Conservation (phyloP, 768 basidiomycete genomes). For the Tubosaeta sp. region DNA sequence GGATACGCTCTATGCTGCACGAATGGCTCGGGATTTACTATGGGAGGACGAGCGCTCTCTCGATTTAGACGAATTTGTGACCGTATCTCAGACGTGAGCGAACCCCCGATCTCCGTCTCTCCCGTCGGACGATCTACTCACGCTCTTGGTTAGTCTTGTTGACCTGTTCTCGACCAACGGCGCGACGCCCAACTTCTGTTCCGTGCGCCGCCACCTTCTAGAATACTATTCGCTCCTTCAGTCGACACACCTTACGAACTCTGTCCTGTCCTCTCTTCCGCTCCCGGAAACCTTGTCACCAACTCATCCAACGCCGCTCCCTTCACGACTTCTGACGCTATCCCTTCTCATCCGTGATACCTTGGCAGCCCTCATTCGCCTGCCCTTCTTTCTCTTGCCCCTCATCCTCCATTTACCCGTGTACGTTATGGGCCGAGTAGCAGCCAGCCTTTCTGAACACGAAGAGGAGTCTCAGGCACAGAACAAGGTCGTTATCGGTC, state of each 20-base stretch:
- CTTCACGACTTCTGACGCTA: constrained; percentile 79
- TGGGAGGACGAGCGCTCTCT: constrained; percentile 82
- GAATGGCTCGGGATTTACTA: constrained; percentile 91
- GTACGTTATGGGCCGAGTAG: constrained; percentile 75
- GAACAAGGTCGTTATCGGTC: constrained; percentile 90
- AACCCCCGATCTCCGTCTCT: constrained; percentile 18
- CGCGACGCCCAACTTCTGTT: constrained; percentile 53
- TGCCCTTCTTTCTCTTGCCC: constrained; percentile 90
- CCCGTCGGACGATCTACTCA: constrained; percentile 19
- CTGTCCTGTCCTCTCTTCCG: constrained; percentile 77
- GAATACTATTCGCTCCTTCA: constrained; percentile 87
- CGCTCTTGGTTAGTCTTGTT: constrained; percentile 56
- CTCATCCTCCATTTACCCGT: constrained; percentile 79
- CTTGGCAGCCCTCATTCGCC: constrained; percentile 58
- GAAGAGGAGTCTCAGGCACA: constrained; percentile 96
- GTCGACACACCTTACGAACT: constrained; percentile 78
- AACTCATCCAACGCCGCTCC: constrained; percentile 60
- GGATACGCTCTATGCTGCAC: constrained; percentile 86
- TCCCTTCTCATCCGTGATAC: constrained; percentile 76
- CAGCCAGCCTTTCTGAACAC: constrained; percentile 69
- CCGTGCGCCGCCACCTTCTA: constrained; percentile 66
- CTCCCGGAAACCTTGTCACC: constrained; percentile 85
- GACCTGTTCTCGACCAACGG: constrained; percentile 79
- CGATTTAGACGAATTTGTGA: constrained; percentile 75
- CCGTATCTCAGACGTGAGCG: constrained; percentile 86